Conservation (phyloP, 805 yeast genomes). For the Barnettozyma wickerhamii region DNA sequence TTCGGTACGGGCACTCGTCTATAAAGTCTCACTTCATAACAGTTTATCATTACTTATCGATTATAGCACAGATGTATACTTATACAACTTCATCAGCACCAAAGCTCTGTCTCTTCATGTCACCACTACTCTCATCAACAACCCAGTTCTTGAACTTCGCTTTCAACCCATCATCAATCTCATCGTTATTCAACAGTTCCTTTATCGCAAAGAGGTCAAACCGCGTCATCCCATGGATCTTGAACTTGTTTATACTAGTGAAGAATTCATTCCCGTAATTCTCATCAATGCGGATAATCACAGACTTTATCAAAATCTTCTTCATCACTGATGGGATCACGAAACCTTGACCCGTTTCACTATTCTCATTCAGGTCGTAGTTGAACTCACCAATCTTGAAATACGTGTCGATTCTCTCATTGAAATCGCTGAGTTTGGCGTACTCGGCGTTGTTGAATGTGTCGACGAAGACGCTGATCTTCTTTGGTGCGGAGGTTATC, state of each 20-base stretch:
- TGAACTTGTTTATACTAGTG: slow-evolving; percentile 34
- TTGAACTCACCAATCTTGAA: slow-evolving; percentile 26
- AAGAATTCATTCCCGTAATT: slow-evolving; percentile 35
- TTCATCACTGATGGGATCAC: slow-evolving; percentile 29
- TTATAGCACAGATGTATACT: too few relatives aligned
- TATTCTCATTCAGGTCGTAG: slow-evolving; percentile 21
- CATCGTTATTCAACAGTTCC: slow-evolving; percentile 12
- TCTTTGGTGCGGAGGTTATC: slow-evolving; percentile 36
- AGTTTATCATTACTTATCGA: too few relatives aligned
- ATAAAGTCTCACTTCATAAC: too few relatives aligned
- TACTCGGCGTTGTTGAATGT: slow-evolving; percentile 1
- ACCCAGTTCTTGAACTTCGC: slow-evolving; percentile 4
- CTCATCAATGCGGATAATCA: slow-evolving; percentile 28
- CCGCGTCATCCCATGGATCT: slow-evolving; percentile 38
- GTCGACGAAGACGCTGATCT: slow-evolving; percentile 24
- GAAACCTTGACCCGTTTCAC: slow-evolving; percentile 26
- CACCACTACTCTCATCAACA: not conserved
- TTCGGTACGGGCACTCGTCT: too few relatives aligned
- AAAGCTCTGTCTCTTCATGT: not conserved
- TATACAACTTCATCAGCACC: not conserved
- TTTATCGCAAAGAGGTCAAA: slow-evolving; percentile 27
- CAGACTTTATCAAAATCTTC: slow-evolving; percentile 29
- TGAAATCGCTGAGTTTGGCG: slow-evolving; percentile 1
- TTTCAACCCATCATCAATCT: slow-evolving; percentile 14
- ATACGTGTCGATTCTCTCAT: slow-evolving; percentile 8